A percentile compares a stretch with the other conserved stretches of the same genome.
Conservation (phyloP, 805 yeast genomes). For the Candida corydali region DNA sequence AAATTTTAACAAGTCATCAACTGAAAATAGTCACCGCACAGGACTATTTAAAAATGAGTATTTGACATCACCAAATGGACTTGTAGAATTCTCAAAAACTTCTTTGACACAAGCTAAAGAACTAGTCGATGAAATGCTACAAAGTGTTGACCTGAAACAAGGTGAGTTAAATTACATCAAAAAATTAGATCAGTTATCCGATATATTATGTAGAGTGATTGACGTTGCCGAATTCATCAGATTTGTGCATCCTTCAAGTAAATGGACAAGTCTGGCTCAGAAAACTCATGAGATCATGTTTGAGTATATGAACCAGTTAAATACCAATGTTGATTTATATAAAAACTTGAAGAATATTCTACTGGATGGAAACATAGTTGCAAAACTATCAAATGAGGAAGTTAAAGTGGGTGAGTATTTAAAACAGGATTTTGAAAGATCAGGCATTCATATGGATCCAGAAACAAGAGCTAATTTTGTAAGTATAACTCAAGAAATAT, state of each 20-base stretch:
- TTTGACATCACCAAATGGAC: constrained; percentile 65
- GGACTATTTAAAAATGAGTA: constrained; percentile 78
- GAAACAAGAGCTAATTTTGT: constrained; percentile 67
- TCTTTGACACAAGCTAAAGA: constrained; percentile 64
- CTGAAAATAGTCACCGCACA: constrained; percentile 13
- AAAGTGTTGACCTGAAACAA: constrained; percentile 34
- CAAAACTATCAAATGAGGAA: constrained; percentile 64
- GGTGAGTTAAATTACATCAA: constrained; percentile 50
- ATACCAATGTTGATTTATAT: constrained; percentile 76
- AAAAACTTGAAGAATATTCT: constrained; percentile 55
- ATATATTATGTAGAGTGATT: constrained; percentile 84
- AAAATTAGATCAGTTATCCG: constrained; percentile 80
- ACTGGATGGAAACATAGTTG: constrained; percentile 25
- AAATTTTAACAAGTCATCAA: constrained; percentile 37
- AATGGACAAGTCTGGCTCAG: constrained; percentile 78
- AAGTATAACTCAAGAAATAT: constrained; percentile 72
- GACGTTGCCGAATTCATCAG: constrained; percentile 92
- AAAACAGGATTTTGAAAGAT: constrained; percentile 79
- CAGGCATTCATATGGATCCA: constrained; percentile 80
- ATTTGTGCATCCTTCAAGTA: constrained; percentile 74
- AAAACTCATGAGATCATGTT: constrained; percentile 82
- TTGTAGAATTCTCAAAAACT: constrained; percentile 58
- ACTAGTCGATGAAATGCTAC: constrained; percentile 54
- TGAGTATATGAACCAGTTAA: constrained; percentile 88
- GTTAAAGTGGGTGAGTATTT: constrained; percentile 75